Base-by-base conservation (phyloP, 305 asterid species). In the Fraxinus sp. region DNA sequence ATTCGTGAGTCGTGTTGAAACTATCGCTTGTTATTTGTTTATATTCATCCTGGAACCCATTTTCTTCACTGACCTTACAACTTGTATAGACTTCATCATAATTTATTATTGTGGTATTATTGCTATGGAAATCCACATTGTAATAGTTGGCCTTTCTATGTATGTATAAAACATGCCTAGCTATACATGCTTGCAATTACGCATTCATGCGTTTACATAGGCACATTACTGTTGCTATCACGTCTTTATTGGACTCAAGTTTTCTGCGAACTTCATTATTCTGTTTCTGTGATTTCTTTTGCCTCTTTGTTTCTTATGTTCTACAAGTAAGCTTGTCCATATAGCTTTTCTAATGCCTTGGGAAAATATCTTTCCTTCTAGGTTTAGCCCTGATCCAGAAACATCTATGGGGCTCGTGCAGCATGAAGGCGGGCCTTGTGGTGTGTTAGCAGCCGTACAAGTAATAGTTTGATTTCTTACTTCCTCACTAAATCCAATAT, bases 341-440 rank as follows among this genome's bases (percentile, higher is more conserved):
- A 35, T 76, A 20, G 36, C 46, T 11, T 86, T 83, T 82, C 81
- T 74, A 76, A 68, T 74, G 80, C 72, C 80, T 55, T 49, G 32
- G 82, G 44, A 70, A 64, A 22, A 28, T 72, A 36, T 62, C 79
- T 59, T 78, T 64, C 75, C 79, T 75, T 87, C 83, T 91, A 95
- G 99, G 92, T 94, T 93, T 84, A 95, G 99, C 84, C 86, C 90
- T 83, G 98, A 94, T 88, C 93, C 91, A 52, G 98, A 94, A 85
- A 95, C 99, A 84, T 95, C 92, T 74, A 92, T 95, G 95, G 99
- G 99, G 82, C 89, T 95, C 44, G 99, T 95, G 84, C 99, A 95
- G 90, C 99, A 94, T 85, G 99, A 95, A 87, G 99, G 99, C 79
- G 99, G 99, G 82, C 99, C 99, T 33, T 95, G 99, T 87, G 98